Evolutionary conservation across 768 basidiomycete species (phyloP), one percentile per base, ranked within the genome.

Genomic region (Lactifluus piperatus): DNA sequence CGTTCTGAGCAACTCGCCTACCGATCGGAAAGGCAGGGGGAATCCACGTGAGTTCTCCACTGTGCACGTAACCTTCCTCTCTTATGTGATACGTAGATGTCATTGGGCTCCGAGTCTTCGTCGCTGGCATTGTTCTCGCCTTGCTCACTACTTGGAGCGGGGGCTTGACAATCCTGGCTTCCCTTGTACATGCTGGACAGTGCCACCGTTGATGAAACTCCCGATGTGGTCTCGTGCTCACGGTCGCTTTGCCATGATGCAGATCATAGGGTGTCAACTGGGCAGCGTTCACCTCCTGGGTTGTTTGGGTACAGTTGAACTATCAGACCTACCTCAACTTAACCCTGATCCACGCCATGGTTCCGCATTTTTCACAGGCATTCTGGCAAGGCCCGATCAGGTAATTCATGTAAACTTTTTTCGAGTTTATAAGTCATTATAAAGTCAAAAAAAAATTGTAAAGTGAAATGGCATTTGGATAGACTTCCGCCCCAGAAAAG

Each of bases 331-430:
- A 83, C 67, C 63, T 76, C 14, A 65, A 71, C 0, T 75, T 83
- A 5, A 75, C 71, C 0, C 83, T 87, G 0, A 71, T 91, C 16
- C 71, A 74, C 13, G 80, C 85, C 0, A 86, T 88, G n/a, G 69
- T 61, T 86, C 22, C 80, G 86, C 2, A 84, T 79, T 80, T 30
- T 66, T 90, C 18, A 78, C 78, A 18, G 89, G 90, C 5, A 57
- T 82, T 6, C 39, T 79, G 3, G 85, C 84, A 65, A 90, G 88
- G n/a, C n/a, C n/a, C n/a, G n/a, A n/a, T n/a, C n/a, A n/a, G n/a
- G n/a, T n/a, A n/a, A n/a, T n/a, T n/a, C n/a, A n/a, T n/a, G n/a
- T n/a, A n/a, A n/a, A n/a, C n/a, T n/a, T n/a, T n/a, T n/a, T n/a
- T n/a, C n/a, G n/a, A n/a, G n/a, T n/a, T n/a, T n/a, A n/a, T n/a